Percentiles rank a stretch among this genome's conserved stretches.
Evolutionary conservation across 305 asterid species (phyloP).

Genomic region (Fraxinus sp.): DNA sequence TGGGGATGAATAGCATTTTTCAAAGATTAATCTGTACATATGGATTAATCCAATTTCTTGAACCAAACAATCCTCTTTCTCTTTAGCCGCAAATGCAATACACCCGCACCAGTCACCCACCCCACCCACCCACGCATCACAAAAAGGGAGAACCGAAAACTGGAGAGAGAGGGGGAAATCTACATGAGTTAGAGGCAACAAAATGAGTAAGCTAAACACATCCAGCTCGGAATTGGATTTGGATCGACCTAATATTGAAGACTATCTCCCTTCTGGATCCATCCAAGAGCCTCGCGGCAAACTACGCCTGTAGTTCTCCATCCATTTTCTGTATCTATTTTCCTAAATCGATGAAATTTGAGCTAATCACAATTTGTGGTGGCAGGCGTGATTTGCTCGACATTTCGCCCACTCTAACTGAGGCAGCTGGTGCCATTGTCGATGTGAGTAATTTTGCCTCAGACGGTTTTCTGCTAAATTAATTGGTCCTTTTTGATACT

Average conservation of each 20-base stretch:
- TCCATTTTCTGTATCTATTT: background rate
- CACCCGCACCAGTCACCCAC: background rate
- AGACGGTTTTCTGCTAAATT: background rate
- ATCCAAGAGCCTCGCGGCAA: constrained; percentile 78
- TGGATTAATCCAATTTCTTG: background rate
- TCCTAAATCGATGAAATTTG: background rate
- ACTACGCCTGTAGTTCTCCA: constrained; percentile 64
- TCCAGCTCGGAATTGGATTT: constrained; percentile 83
- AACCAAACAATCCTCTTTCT: background rate
- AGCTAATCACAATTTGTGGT: background rate
- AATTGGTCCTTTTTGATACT: background rate
- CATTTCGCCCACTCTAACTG: constrained; percentile 89
- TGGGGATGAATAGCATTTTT: too few species aligned
- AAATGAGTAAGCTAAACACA: constrained; percentile 49
- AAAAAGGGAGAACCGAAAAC: background rate
- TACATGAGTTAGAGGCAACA: background rate
- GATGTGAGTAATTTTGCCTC: constrained; percentile 47
- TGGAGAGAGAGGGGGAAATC: background rate
- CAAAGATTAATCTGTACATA: background rate
- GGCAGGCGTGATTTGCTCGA: constrained; percentile 65
- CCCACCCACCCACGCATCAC: background rate
- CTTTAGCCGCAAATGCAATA: background rate
- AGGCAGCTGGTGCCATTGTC: constrained; percentile 97
- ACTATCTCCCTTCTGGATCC: constrained; percentile 85
- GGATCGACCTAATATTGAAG: constrained; percentile 93